Base-by-base conservation (phyloP, 2,329 filamentous ascomycete species). In the Sporothrix dimorphospora region DNA sequence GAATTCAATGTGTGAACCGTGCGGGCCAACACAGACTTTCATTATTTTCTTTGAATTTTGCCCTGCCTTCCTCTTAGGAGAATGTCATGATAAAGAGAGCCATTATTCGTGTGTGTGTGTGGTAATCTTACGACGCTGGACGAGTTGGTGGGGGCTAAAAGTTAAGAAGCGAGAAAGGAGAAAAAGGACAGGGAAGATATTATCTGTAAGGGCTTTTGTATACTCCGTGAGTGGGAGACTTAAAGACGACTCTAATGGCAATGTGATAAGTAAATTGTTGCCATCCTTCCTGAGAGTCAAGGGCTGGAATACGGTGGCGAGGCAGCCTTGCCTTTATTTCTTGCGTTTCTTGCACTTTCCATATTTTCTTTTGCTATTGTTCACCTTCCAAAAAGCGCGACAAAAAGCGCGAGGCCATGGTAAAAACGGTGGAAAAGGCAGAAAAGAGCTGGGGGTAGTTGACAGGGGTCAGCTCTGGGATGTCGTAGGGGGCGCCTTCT, bases 391-490 rank as follows among this genome's bases (percentile, higher is more conserved):
- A 55, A 55, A 55, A 55, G 30, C 49, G 66, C 66, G 66, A 55
- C 49, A 69, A 69, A 69, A 55, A 42, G n/a, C 34, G 66, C 66
- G 49, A 57, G 49, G n/a, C 49, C 45, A 45, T 67, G 27, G 27
- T 4, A 16, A 34, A 38, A 27, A 40, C 1, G 21, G 21, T 24
- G 47, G 30, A 53, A 16, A 51, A 11, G 12, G 38, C 34, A 53
- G 19, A 34, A 16, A 9, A 38, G 24, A n/a, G 45, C 27, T 21
- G 19, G 55, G 55, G 59, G 45, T 67, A 21, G 8, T 0, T 24
- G 30, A 61, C 57, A 40, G 34, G 57, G 57, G 57, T 27, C 21
- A 45, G 59, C 21, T 45, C 21, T 21, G 53, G 11, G 27, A 65
- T 61, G 59, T 45, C 59, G 59, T 27, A 27, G 59, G 38, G 34